Percentiles rank a stretch among this genome's conserved stretches.
Conservation (phyloP, 148 eudicot species). For the Heliamphora exappendiculata region DNA sequence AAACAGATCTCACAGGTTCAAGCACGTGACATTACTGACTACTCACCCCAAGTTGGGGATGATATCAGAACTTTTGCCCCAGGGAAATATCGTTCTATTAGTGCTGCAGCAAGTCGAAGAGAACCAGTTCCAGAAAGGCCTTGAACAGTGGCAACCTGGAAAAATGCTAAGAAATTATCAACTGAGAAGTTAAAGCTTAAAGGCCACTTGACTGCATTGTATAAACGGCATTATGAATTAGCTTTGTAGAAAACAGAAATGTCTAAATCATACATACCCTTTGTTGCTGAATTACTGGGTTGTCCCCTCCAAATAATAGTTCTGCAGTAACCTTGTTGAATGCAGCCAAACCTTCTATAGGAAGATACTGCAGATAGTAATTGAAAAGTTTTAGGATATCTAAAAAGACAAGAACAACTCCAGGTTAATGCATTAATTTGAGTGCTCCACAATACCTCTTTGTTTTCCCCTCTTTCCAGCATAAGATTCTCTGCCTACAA, state of each 20-base stretch:
- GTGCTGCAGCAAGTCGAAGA: conserved; percentile 92
- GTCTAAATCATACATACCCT: conserved; percentile 38
- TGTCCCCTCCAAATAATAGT: conserved; percentile 84
- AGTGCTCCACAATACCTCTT: conserved; percentile 59
- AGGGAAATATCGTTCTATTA: conserved; percentile 87
- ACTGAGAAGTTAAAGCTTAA: not conserved
- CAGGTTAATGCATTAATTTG: not conserved
- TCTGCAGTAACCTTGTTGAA: conserved; percentile 93
- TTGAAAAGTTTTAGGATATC: conserved; percentile 14
- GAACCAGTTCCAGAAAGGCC: conserved; percentile 99
- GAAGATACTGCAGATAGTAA: conserved; percentile 63
- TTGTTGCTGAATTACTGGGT: conserved; percentile 62
- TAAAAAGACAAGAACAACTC: not conserved
- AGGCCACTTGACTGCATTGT: not conserved
- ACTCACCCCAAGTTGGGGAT: conserved; percentile 92
- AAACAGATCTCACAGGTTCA: conserved; percentile 8
- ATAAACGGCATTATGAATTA: not conserved
- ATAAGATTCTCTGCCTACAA: conserved; percentile 81
- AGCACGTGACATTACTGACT: conserved; percentile 13
- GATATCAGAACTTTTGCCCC: conserved; percentile 86
- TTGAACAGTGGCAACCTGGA: conserved; percentile 87
- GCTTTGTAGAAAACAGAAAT: conserved; percentile 8
- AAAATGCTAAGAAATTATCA: not conserved
- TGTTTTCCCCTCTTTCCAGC: conserved; percentile 91
- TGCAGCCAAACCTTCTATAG: conserved; percentile 96